Conservation (phyloP, 2,329 filamentous ascomycete species). For the Exophiala calicioides region DNA sequence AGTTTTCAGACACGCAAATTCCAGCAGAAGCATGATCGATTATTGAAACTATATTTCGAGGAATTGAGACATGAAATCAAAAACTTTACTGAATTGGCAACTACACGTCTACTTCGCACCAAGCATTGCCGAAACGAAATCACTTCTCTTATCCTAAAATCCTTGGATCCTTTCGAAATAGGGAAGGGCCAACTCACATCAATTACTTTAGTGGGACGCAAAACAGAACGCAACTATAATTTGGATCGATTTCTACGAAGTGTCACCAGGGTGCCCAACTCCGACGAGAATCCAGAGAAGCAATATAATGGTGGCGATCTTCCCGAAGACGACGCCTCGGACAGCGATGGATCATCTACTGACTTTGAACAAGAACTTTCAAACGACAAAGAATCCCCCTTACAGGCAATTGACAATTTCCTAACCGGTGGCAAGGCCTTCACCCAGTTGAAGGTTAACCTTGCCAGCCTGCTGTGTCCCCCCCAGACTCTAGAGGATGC, state of each 20-base stretch:
- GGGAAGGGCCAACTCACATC: neutral
- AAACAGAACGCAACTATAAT: constrained; percentile 3
- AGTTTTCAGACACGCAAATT: neutral
- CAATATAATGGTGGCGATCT: neutral
- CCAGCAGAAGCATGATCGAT: neutral
- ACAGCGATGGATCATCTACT: constrained; percentile 2
- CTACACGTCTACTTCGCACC: constrained; percentile 4
- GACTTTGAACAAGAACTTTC: neutral
- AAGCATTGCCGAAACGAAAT: constrained; percentile 1
- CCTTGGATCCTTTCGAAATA: neutral
- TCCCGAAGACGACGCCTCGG: neutral
- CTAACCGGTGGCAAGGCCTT: neutral
- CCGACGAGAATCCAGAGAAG: neutral
- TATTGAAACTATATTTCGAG: neutral
- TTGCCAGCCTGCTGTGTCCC: neutral
- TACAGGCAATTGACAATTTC: constrained; percentile 1
- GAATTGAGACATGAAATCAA: neutral
- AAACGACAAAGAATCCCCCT: constrained; percentile 1
- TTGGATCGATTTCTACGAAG: constrained; percentile 1
- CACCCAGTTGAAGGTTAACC: neutral
- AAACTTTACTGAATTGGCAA: neutral
- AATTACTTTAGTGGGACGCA: neutral
- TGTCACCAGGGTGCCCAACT: constrained; percentile 3
- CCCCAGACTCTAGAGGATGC: neutral
- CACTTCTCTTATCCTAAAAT: constrained; percentile 3